Conservation (phyloP, 2,329 filamentous ascomycete species). For the Rhynchosporium graminicola region DNA sequence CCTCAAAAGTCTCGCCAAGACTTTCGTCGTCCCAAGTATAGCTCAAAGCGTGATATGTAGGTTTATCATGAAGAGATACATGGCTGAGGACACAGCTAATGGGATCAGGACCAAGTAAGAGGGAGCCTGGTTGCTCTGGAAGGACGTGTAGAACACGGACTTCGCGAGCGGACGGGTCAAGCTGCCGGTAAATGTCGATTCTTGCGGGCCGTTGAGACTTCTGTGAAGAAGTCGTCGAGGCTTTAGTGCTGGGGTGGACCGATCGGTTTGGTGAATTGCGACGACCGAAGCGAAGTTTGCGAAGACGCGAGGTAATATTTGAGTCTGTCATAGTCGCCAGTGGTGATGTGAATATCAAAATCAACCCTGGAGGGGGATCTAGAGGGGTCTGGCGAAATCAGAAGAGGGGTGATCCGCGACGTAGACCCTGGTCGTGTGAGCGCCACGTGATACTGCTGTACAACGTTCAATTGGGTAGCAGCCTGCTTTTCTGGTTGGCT, state of each 20-base stretch:
- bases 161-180: background rate
- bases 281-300: constrained; percentile 5
- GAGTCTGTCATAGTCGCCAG: background rate
- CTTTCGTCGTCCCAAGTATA: constrained; percentile 9
- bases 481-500: background rate
- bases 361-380: background rate
- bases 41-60: constrained; percentile 9
- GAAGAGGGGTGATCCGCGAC: constrained; percentile 1
- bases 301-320: constrained; percentile 4
- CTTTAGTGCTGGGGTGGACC: background rate
- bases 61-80: constrained; percentile 4
- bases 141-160: constrained; percentile 3
- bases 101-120: constrained; percentile 4
- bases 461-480: background rate
- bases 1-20: constrained; percentile 5
- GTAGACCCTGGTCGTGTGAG: constrained; percentile 13
- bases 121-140: constrained; percentile 7
- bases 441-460: constrained; percentile 7
- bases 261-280: background rate
- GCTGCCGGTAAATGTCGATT: constrained; percentile 8
- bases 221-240: constrained; percentile 9
- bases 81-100: constrained; percentile 11
- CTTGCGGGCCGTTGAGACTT: constrained; percentile 7
- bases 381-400: constrained; percentile 1
- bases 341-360: background rate